These are phyloP conservation scores for Iberis pinnata DNA, from an alignment of 345 rosid genomes.

Conservation along the genomic window DNA sequence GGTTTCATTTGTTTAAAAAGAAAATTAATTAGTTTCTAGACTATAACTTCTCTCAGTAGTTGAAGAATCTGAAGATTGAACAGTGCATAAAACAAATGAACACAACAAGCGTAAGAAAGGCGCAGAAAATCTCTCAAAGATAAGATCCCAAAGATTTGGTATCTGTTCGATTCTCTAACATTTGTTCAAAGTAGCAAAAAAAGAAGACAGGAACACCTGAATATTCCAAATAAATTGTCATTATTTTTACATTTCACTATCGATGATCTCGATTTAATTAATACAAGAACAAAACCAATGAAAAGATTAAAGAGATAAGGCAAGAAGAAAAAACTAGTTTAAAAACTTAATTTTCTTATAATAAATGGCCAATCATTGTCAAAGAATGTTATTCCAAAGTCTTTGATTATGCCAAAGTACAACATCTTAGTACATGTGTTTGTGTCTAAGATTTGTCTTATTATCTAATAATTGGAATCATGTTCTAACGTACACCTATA, in stretches of 20 bases:
- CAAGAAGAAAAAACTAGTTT: slow-evolving; percentile 4
- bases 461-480: slow-evolving; percentile 23
- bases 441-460: slow-evolving; percentile 19
- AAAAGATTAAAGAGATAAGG: slow-evolving; percentile 13
- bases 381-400: slow-evolving; percentile 24
- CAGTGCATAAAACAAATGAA: slow-evolving; percentile 2
- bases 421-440: slow-evolving; percentile 21
- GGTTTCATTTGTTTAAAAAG: neutral
- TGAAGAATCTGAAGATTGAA: slow-evolving; percentile 14
- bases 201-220: slow-evolving; percentile 33
- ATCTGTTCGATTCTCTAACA: slow-evolving; percentile 22
- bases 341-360: neutral
- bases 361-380: too few species aligned
- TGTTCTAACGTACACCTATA: slow-evolving; percentile 30
- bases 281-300: neutral
- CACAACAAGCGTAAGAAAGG: slow-evolving; percentile 27
- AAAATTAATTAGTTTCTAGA: neutral
- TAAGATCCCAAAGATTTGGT: slow-evolving; percentile 23
- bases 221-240: slow-evolving; percentile 17
- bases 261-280: neutral
- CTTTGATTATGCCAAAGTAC: slow-evolving; percentile 24
- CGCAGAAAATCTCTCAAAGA: slow-evolving; percentile 27
- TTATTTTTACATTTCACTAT: slow-evolving; percentile 9
- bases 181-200: slow-evolving; percentile 21
- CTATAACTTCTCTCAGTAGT: slow-evolving; percentile 8